Evolutionary conservation across 176 grass and related monocot genomes (phyloP), one percentile per base, ranked within the genome.

Genomic region (Tillandsia fasciculata): DNA sequence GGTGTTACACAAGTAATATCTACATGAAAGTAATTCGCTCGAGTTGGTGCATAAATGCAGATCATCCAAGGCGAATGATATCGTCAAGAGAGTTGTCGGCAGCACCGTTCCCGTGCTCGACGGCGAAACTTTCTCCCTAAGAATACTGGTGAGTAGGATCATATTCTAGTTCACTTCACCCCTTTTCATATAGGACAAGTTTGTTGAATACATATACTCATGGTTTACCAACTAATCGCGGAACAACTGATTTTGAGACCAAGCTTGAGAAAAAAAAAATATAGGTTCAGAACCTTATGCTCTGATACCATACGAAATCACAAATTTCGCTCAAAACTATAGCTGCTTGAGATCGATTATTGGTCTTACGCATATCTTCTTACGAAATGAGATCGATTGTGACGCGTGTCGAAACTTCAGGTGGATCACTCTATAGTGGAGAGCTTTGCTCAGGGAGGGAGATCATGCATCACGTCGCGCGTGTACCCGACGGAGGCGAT

Each of bases 361-460:
- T 42, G 33, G 33, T 42, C 8, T 6, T 42, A 6, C 7, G 33
- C 33, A 42, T 42, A 7, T 42, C 33, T 42, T 42, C 33, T 42
- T 42, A 42, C 33, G 33, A 42, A 42, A 42, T 5, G 4, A 7
- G 33, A 42, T 33, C 20, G 20, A 20, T 0, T 42, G 5, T 42
- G 33, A 6, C 33, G 33, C 33, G 33, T 42, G 33, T 42, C 33
- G 33, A 42, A 42, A 66, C 17, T 49, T 49, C 22, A 86, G 83
- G 83, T 97, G 53, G 93, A 97, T 72, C 93, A 97, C 72, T 97
- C 93, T 22, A 97, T 97, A 11, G 79, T 97, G 0, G 93, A 97
- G 64, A 89, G 89, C 69, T 97, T 97, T 69, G 93, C 79, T 9
- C 84, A 87, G 83, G 77, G 74, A 0, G 93, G 93, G 0, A 88